A percentile compares a stretch with the other conserved stretches of the same genome.
phyloP scores from a whole-genome alignment of 176 grass and related monocot genomes.

The Saccharum officinarum region DNA sequence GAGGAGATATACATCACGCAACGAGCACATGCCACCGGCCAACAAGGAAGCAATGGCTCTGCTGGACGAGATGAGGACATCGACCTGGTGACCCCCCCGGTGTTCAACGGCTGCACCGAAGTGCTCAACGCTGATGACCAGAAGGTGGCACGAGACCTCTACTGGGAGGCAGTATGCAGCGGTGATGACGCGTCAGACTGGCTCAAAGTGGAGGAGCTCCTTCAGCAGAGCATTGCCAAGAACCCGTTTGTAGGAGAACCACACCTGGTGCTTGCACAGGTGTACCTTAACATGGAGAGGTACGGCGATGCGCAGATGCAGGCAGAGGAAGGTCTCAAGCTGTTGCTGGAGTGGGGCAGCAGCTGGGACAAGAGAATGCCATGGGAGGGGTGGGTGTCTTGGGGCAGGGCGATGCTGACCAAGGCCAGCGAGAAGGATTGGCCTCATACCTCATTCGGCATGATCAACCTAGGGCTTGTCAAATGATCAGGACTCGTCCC shows the following conservation, averaged over 20 bases:
- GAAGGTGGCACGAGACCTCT: slow-evolving; percentile 53
- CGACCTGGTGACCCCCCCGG: slow-evolving; percentile 57
- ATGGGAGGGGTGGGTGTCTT: slow-evolving; percentile 84
- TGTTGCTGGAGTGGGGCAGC: slow-evolving; percentile 83
- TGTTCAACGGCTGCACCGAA: slow-evolving; percentile 60
- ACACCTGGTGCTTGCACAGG: slow-evolving; percentile 21
- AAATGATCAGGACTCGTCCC: not conserved
- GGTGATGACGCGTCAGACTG: slow-evolving; percentile 3
- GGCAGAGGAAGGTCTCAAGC: slow-evolving; percentile 53
- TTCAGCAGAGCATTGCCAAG: slow-evolving; percentile 24
- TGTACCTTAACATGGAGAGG: slow-evolving; percentile 56
- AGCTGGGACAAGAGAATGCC: slow-evolving; percentile 91
- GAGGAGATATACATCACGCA: slow-evolving; percentile 55
- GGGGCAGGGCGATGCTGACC: slow-evolving; percentile 66
- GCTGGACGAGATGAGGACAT: slow-evolving; percentile 57
- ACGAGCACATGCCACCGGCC: not conserved
- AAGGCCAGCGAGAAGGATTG: slow-evolving; percentile 70
- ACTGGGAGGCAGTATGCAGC: slow-evolving; percentile 45
- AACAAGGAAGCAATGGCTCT: not conserved
- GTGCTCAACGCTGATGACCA: slow-evolving; percentile 52
- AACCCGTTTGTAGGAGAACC: slow-evolving; percentile 28
- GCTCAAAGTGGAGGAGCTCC: slow-evolving; percentile 14
- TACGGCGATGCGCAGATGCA: slow-evolving; percentile 55
- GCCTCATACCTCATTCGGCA: slow-evolving; percentile 42
- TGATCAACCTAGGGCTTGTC: slow-evolving; percentile 16